phyloP scores from a whole-genome alignment of 2,329 filamentous ascomycete genomes.

The Boeremia lycopersici region DNA sequence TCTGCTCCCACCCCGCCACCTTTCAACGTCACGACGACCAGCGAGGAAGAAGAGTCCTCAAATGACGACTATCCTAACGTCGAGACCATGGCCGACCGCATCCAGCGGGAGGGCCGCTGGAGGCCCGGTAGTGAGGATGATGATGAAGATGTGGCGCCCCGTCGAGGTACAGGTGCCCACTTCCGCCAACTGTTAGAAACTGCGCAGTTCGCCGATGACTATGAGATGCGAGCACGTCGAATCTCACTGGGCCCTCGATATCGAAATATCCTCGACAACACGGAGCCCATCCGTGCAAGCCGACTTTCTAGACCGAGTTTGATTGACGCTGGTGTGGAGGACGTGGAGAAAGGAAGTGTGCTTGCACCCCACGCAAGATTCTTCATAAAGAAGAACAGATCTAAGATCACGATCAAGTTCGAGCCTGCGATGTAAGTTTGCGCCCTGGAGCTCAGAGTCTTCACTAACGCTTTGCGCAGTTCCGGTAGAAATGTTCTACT shows the following conservation, averaged over 20 bases:
- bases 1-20: conserved; percentile 47
- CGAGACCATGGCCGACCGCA: conserved; percentile 48
- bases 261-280: conserved; percentile 11
- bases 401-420: conserved; percentile 85
- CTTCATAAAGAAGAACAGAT: conserved; percentile 80
- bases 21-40: conserved; percentile 49
- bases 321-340: conserved; percentile 31
- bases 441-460: accelerated
- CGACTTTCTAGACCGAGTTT: conserved; percentile 41
- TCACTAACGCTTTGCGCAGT: conserved; percentile 37
- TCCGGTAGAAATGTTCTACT: conserved; percentile 83
- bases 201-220: conserved; percentile 42
- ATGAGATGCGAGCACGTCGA: conserved; percentile 6
- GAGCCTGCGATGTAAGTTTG: conserved; percentile 70
- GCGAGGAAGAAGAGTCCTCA: conserved; percentile 40
- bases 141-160: conserved; percentile 41
- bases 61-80: conserved; percentile 48
- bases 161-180: conserved; percentile 31
- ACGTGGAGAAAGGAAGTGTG: conserved; percentile 44
- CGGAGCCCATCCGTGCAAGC: conserved; percentile 37
- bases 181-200: conserved; percentile 31
- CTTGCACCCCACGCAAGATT: conserved; percentile 80
- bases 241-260: conserved; percentile 10
- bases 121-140: conserved; percentile 47
- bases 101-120: conserved; percentile 47